Evolutionary conservation across 345 rosid species (phyloP).

Genomic region (Rhizophora apiculata): DNA sequence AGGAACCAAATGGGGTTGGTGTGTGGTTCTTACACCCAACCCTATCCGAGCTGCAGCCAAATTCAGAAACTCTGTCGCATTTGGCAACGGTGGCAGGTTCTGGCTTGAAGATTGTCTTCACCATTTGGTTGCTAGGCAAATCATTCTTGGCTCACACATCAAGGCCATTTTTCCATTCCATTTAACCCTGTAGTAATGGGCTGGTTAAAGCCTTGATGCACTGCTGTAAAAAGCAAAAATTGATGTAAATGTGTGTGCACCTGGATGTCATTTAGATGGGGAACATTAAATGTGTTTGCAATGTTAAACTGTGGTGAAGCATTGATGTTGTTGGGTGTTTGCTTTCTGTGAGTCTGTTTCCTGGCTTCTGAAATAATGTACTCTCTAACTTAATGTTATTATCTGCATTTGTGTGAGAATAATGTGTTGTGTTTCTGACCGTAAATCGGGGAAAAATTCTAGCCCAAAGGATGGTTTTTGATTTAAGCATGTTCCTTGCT

Average conservation of each 20-base stretch:
- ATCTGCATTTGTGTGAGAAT: background rate
- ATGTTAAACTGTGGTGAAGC: slow-evolving; percentile 4
- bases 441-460: too few relatives aligned
- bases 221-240: slow-evolving; percentile 5
- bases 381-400: background rate
- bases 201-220: slow-evolving; percentile 26
- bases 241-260: slow-evolving; percentile 9
- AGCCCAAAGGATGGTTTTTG: background rate
- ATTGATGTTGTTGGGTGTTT: slow-evolving; percentile 9
- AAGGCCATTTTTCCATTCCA: slow-evolving; percentile 24
- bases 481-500: too few relatives aligned
- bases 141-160: slow-evolving; percentile 84
- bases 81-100: slow-evolving; percentile 4
- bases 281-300: background rate
- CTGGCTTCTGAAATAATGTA: background rate
- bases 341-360: background rate
- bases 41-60: slow-evolving; percentile 35
- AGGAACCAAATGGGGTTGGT: slow-evolving; percentile 29
- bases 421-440: background rate
- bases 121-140: slow-evolving; percentile 76
- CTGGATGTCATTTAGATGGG: background rate
- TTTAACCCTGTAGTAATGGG: slow-evolving; percentile 3
- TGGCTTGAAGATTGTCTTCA: slow-evolving; percentile 24
- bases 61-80: slow-evolving; percentile 22
- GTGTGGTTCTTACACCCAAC: slow-evolving; percentile 17